Conservation (phyloP, 1,284 basidiomycete genomes). For the Fistulina hepatica region DNA sequence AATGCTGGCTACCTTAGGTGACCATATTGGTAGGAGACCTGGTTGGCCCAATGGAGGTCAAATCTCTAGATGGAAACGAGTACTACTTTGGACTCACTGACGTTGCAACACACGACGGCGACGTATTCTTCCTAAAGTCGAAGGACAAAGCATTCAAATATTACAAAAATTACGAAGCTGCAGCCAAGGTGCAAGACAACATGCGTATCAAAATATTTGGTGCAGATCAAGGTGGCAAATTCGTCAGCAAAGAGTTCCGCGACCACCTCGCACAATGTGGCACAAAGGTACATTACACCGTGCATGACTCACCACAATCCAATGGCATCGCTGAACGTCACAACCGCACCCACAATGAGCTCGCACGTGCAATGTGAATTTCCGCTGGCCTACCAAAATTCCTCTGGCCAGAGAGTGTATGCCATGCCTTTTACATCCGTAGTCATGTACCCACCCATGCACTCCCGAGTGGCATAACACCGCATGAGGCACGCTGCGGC, state of each 20-base stretch:
- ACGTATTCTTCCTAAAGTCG: slow-evolving; percentile 9
- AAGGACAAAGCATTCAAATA: slow-evolving; percentile 14
- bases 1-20: too few relatives aligned
- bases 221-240: slow-evolving; percentile 21
- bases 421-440: too few relatives aligned
- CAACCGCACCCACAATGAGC: too few relatives aligned
- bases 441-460: too few relatives aligned
- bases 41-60: slow-evolving; percentile 5
- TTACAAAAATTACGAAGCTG: slow-evolving; percentile 16
- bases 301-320: slow-evolving; percentile 23
- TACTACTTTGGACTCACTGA: slow-evolving; percentile 5
- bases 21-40: slow-evolving; percentile 3
- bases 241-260: slow-evolving; percentile 15
- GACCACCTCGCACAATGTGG: slow-evolving; percentile 16
- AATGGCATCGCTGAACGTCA: slow-evolving; percentile 25
- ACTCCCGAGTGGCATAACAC: too few relatives aligned
- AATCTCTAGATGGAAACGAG: slow-evolving; percentile 4
- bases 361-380: slow-evolving; percentile 14
- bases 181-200: slow-evolving; percentile 12
- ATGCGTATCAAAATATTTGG: slow-evolving; percentile 15
- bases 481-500: slow-evolving; percentile 16
- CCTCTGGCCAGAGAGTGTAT: too few relatives aligned
- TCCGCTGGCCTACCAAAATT: too few relatives aligned
- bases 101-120: slow-evolving; percentile 10
- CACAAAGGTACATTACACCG: slow-evolving; percentile 18